Evolutionary conservation across 768 basidiomycete genomes (phyloP).

Genomic region (Roridomyces roridus): DNA sequence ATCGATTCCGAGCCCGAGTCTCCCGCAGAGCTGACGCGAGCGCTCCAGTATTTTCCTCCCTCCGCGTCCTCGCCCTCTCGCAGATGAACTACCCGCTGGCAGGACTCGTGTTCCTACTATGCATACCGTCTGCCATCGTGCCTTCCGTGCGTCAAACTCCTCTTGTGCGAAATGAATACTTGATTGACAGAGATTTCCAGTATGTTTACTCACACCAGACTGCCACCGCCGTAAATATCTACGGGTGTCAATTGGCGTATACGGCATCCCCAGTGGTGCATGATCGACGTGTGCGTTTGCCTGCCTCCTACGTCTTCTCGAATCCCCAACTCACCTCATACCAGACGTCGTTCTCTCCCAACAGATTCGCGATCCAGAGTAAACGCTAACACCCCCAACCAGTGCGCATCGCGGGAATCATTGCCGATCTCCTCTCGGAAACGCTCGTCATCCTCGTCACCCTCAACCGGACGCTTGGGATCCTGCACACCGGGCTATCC

Average conservation of each 20-base stretch:
- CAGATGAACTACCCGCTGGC: conserved; percentile 31
- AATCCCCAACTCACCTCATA: not conserved
- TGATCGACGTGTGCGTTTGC: conserved; percentile 16
- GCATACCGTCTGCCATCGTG: conserved; percentile 33
- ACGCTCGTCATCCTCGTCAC: conserved; percentile 37
- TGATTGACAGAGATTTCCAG: not conserved
- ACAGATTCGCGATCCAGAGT: no score
- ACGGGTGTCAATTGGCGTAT: conserved; percentile 23
- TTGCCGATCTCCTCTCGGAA: conserved; percentile 36
- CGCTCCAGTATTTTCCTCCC: conserved; percentile 35
- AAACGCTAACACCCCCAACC: no score
- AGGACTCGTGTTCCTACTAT: conserved; percentile 31
- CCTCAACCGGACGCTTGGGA: conserved; percentile 29
- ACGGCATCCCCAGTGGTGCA: conserved; percentile 19
- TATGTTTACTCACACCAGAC: conserved; percentile 24
- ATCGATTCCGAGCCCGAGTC: no score
- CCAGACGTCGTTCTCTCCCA: no score
- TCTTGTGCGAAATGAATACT: not conserved
- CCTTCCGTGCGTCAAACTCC: conserved; percentile 29
- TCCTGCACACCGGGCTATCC: conserved; percentile 23
- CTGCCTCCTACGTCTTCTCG: not conserved
- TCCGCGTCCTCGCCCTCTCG: conserved; percentile 35
- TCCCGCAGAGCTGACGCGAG: no score
- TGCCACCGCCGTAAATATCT: conserved; percentile 12
- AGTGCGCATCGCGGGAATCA: conserved; percentile 37